Percentiles rank a stretch among this genome's conserved stretches.
These are phyloP conservation scores for Fusarium sp. DNA, from an alignment of 2,329 filamentous ascomycete genomes.

Conservation along the genomic window DNA sequence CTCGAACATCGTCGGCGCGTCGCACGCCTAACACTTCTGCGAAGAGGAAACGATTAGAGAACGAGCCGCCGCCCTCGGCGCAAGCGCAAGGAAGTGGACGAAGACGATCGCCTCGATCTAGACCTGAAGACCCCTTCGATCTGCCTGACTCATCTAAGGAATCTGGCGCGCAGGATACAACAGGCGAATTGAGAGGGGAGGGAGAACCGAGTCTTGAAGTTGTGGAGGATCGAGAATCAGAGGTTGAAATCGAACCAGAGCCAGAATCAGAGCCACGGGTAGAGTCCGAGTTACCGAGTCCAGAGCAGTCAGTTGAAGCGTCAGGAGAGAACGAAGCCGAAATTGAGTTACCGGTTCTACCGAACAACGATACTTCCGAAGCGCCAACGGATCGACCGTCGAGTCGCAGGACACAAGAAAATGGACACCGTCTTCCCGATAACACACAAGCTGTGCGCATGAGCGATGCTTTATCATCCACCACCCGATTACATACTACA, in stretches of 20 bases:
- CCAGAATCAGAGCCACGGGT: background rate
- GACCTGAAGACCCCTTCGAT: constrained; percentile 43
- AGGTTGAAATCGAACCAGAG: background rate
- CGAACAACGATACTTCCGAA: constrained; percentile 11
- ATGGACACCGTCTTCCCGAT: constrained; percentile 62
- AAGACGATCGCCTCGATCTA: constrained; percentile 34
- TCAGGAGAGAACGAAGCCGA: constrained; percentile 17
- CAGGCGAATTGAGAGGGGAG: background rate
- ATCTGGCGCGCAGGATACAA: constrained; percentile 32
- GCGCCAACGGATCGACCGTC: constrained; percentile 24
- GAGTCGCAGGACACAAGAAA: constrained; percentile 30
- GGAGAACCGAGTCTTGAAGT: background rate
- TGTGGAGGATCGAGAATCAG: background rate
- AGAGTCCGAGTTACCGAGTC: constrained; percentile 19
- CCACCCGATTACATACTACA: constrained; percentile 56
- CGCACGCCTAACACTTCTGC: constrained; percentile 61
- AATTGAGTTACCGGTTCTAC: constrained; percentile 39
- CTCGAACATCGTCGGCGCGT: constrained; percentile 46
- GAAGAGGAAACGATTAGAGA: constrained; percentile 56
- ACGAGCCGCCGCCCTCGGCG: constrained; percentile 27
- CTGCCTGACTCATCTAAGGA: constrained; percentile 47
- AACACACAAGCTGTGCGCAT: constrained; percentile 55
- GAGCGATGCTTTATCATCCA: constrained; percentile 53
- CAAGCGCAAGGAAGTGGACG: constrained; percentile 15
- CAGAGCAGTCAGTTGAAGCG: constrained; percentile 9